Evolutionary conservation across 1,284 basidiomycete species (phyloP).

Genomic region (Xerocomus alliaceus): DNA sequence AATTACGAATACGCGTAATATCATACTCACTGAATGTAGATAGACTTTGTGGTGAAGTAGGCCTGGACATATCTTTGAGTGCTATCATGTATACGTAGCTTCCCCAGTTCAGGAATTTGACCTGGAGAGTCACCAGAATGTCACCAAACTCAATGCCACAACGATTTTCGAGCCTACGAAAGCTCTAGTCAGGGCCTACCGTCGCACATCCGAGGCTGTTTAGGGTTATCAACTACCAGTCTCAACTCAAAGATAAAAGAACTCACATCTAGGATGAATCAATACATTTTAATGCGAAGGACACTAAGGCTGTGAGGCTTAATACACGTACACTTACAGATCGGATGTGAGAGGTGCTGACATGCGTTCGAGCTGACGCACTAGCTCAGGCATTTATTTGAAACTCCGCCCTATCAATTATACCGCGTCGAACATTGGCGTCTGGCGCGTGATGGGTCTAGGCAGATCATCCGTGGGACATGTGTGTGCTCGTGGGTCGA

Average conservation of each 20-base stretch:
- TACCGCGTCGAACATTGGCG: constrained; percentile 61
- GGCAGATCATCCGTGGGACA: constrained; percentile 40
- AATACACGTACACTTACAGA: background rate
- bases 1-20: background rate
- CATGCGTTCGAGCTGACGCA: background rate
- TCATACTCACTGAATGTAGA: background rate
- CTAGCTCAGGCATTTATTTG: background rate
- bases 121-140: background rate
- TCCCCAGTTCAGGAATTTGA: background rate
- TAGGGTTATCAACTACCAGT: no score
- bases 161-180: no score
- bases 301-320: background rate
- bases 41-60: background rate
- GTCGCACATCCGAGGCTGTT: no score
- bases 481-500: constrained; percentile 47
- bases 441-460: constrained; percentile 49
- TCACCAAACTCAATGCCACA: no score
- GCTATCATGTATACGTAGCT: background rate
- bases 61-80: background rate
- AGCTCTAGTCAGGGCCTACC: no score
- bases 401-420: background rate
- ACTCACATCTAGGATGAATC: background rate
- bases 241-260: background rate
- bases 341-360: background rate
- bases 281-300: background rate